Percentiles rank a stretch among this genome's conserved stretches.
These are phyloP conservation scores for Trichoderma asperellum DNA, from an alignment of 2,329 filamentous ascomycete genomes.

Conservation along the genomic window DNA sequence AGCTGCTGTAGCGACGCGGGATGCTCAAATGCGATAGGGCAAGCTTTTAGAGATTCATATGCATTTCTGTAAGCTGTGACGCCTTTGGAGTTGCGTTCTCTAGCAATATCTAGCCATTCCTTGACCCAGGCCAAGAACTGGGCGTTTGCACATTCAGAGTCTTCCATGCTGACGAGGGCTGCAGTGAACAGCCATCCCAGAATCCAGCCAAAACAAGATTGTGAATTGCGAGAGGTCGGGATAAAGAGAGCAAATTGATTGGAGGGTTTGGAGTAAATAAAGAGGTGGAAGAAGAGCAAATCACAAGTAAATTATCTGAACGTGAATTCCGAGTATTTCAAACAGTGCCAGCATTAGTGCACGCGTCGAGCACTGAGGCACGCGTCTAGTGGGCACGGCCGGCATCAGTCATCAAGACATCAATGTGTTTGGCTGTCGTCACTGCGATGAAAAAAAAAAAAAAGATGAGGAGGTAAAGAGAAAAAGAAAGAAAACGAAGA, in stretches of 20 bases:
- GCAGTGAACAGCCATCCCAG: not conserved
- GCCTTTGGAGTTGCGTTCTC: slow-evolving; percentile 71
- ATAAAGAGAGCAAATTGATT: not conserved
- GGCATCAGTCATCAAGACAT: not conserved
- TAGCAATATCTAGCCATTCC: slow-evolving; percentile 74
- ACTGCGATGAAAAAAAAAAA: not conserved
- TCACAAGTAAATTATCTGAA: not conserved
- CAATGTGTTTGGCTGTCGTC: not conserved
- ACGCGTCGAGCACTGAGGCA: slow-evolving; percentile 1
- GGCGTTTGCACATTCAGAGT: slow-evolving; percentile 65
- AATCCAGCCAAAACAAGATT: not conserved
- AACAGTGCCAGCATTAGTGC: not conserved
- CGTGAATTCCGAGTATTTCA: not conserved
- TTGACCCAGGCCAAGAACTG: slow-evolving; percentile 74
- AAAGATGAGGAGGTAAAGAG: not conserved
- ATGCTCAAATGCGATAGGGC: slow-evolving; percentile 71
- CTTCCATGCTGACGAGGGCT: slow-evolving; percentile 29
- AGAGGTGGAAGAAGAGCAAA: not conserved
- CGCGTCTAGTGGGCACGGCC: not conserved
- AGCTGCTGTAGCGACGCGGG: slow-evolving; percentile 73
- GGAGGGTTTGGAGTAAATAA: not conserved
- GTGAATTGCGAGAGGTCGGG: not conserved
- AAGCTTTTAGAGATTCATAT: slow-evolving; percentile 75
- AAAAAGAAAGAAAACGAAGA: no score
- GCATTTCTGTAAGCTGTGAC: slow-evolving; percentile 74